These are phyloP conservation scores for Articulospora tetracladia DNA, from an alignment of 495 filamentous ascomycete genomes.

Conservation along the genomic window DNA sequence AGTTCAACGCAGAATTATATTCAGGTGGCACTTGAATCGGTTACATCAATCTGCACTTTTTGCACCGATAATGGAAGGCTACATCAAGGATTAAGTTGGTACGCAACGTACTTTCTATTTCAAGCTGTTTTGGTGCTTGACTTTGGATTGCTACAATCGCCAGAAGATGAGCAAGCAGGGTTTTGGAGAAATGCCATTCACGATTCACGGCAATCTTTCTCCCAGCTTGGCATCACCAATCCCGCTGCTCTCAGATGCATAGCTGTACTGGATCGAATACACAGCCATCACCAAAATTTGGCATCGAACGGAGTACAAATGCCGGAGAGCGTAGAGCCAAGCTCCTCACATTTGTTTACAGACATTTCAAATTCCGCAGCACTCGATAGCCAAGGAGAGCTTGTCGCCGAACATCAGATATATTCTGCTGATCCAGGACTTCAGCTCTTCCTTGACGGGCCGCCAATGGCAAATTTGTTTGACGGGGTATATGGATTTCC, in stretches of 20 bases:
- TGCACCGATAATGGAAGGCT: constrained; percentile 19
- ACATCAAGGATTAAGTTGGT: constrained; percentile 27
- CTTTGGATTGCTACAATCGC: constrained; percentile 16
- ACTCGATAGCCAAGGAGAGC: neutral
- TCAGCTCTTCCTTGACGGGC: constrained; percentile 12
- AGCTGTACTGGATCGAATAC: constrained; percentile 19
- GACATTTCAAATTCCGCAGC: neutral
- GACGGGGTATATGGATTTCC: constrained; percentile 15
- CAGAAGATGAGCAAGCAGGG: neutral
- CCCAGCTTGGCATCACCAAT: constrained; percentile 8
- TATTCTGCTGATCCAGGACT: constrained; percentile 13
- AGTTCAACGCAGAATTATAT: constrained; percentile 22
- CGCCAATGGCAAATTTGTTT: constrained; percentile 11
- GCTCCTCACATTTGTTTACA: neutral
- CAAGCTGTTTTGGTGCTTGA: constrained; percentile 32
- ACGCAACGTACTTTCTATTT: constrained; percentile 35
- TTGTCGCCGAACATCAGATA: neutral
- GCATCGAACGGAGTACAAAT: neutral
- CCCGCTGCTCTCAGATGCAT: constrained; percentile 17
- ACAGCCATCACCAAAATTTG: neutral
- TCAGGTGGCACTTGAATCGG: constrained; percentile 26
- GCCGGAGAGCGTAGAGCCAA: neutral
- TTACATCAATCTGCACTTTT: constrained; percentile 24
- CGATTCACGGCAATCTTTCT: neutral
- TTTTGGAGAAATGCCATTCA: constrained; percentile 1